phyloP scores from a whole-genome alignment of 2,329 filamentous ascomycete genomes.

The Drechslerella stenobrocha region DNA sequence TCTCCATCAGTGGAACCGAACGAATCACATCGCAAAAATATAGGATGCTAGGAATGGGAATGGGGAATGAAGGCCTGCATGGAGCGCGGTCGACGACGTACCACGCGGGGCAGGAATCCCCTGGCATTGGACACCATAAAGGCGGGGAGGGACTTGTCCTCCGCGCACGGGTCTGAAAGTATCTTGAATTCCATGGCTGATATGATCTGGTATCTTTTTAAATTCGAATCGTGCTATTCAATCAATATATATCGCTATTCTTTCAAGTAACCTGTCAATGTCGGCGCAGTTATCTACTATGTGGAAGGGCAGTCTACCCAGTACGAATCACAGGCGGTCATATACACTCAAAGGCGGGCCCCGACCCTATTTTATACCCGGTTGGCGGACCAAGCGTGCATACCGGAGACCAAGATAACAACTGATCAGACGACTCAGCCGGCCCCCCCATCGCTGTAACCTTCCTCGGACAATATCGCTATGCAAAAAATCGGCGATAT shows the following conservation, averaged over 20 bases:
- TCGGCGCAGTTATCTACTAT: not conserved
- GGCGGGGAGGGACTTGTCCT: constrained; percentile 68
- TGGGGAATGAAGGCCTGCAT: not conserved
- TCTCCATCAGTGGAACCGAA: not conserved
- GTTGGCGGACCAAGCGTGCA: not conserved
- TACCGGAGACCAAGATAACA: not conserved
- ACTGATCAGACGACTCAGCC: not conserved
- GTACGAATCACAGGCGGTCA: too few species aligned
- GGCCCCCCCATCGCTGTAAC: not conserved
- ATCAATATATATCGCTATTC: too few species aligned
- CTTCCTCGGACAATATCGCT: not conserved
- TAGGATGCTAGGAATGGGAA: not conserved
- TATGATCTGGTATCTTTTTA: too few species aligned
- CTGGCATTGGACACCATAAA: constrained; percentile 78
- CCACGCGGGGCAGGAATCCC: constrained; percentile 71
- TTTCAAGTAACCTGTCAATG: not conserved
- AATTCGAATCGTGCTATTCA: too few species aligned
- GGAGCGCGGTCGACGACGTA: constrained; percentile 20
- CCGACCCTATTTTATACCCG: not conserved
- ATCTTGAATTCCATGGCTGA: constrained; percentile 61
- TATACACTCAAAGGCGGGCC: not conserved
- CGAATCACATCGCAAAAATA: not conserved
- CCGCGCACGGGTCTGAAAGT: constrained; percentile 65
- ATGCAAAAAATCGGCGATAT: too few species aligned
- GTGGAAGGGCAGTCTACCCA: not conserved